phyloP scores from a whole-genome alignment of 176 grass and related monocot genomes.

The Eragrostis curvula region DNA sequence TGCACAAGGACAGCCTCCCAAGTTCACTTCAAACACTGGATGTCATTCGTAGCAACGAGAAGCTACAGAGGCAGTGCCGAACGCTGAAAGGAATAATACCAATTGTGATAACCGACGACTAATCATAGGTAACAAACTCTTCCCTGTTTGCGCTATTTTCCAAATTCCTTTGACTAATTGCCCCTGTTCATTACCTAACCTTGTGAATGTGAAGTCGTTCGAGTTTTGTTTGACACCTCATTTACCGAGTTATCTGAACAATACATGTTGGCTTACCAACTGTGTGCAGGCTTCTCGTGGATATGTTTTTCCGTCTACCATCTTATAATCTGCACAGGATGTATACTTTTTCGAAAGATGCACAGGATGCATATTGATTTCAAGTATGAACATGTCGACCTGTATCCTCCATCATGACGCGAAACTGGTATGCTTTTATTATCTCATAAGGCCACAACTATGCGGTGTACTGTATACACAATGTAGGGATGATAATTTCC shows the following conservation, averaged over 20 bases:
- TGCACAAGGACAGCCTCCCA: not conserved
- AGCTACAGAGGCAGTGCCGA: not conserved
- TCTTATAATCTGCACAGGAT: too few species aligned
- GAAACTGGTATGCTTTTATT: too few species aligned
- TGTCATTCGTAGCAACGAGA: not conserved
- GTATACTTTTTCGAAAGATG: too few species aligned
- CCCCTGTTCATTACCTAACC: not conserved
- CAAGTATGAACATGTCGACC: too few species aligned
- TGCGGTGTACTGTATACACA: too few species aligned
- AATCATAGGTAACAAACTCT: not conserved
- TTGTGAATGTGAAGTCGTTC: not conserved
- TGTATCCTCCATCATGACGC: too few species aligned
- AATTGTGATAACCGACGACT: not conserved
- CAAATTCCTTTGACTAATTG: not conserved
- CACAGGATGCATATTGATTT: not conserved
- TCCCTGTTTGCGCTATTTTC: not conserved
- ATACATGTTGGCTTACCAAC: not conserved
- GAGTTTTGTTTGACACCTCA: not conserved
- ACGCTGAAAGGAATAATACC: not conserved
- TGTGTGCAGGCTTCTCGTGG: not conserved
- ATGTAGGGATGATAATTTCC: too few species aligned
- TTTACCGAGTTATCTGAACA: not conserved
- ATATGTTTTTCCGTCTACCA: too few species aligned
- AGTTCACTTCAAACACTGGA: not conserved
- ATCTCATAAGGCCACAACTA: too few species aligned